Percentiles rank a stretch among this genome's conserved stretches.
phyloP scores from a whole-genome alignment of 2,329 filamentous ascomycete genomes.

The Elsinoe arachidis region DNA sequence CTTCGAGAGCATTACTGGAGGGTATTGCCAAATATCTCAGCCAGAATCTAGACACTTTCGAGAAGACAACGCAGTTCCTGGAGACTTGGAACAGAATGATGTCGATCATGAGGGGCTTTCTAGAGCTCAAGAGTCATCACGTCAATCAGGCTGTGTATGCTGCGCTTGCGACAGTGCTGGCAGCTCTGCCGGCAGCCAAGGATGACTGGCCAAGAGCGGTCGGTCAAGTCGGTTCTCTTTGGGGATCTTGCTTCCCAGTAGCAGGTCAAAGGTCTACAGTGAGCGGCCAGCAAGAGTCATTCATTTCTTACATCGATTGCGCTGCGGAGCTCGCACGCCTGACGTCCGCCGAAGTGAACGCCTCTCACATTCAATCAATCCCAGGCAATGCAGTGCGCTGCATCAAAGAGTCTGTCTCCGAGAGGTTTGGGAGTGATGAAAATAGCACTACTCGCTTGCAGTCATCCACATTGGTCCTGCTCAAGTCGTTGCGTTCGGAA shows the following conservation, averaged over 20 bases:
- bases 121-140: slow-evolving; percentile 32
- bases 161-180: slow-evolving; percentile 33
- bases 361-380: slow-evolving; percentile 57
- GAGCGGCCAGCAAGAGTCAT: slow-evolving; percentile 61
- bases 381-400: slow-evolving; percentile 62
- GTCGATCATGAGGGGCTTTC: slow-evolving; percentile 52
- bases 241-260: slow-evolving; percentile 24
- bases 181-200: slow-evolving; percentile 20
- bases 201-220: slow-evolving; percentile 22
- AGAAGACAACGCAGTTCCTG: slow-evolving; percentile 57
- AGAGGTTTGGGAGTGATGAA: slow-evolving; percentile 61
- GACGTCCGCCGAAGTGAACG: slow-evolving; percentile 54
- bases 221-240: slow-evolving; percentile 24
- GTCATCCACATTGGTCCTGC: slow-evolving; percentile 55
- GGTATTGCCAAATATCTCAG: slow-evolving; percentile 66
- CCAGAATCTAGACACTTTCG: slow-evolving; percentile 66
- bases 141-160: slow-evolving; percentile 36
- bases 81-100: slow-evolving; percentile 69
- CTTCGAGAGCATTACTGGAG: slow-evolving; percentile 63
- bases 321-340: slow-evolving; percentile 72
- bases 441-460: slow-evolving; percentile 69
- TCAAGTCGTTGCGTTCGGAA: slow-evolving; percentile 60
- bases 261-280: slow-evolving; percentile 15
- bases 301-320: slow-evolving; percentile 74
- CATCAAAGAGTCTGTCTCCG: slow-evolving; percentile 59